Conservation (phyloP, 768 basidiomycete species). For the Tulasnella sp. region DNA sequence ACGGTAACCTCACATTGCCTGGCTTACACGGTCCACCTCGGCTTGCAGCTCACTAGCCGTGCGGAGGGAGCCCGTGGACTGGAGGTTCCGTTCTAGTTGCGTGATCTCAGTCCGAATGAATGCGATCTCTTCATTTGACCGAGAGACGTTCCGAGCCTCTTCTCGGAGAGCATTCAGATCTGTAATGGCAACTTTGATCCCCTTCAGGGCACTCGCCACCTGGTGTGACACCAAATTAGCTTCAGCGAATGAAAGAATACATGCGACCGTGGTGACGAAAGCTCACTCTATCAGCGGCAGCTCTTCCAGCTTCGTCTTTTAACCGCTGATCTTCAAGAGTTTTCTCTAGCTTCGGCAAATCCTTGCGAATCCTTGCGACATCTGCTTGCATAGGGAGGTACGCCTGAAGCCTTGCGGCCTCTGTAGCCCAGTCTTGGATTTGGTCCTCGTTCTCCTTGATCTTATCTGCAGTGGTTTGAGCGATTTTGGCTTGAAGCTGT, state of each 20-base stretch:
- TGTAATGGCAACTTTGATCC: slow-evolving; percentile 41
- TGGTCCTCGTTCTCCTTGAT: slow-evolving; percentile 37
- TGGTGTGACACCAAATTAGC: background rate
- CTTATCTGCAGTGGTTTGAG: slow-evolving; percentile 40
- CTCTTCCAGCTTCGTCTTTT: slow-evolving; percentile 40
- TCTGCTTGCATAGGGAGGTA: slow-evolving; percentile 47
- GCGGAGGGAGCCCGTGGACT: slow-evolving; percentile 60
- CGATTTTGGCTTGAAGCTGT: slow-evolving; percentile 56
- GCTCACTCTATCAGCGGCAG: slow-evolving; percentile 51
- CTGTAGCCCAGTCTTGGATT: slow-evolving; percentile 47
- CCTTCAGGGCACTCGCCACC: slow-evolving; percentile 38
- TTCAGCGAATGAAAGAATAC: background rate
- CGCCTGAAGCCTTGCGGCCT: slow-evolving; percentile 44
- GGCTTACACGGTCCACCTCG: slow-evolving; percentile 54
- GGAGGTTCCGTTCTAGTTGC: slow-evolving; percentile 56
- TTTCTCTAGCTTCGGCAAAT: slow-evolving; percentile 56
- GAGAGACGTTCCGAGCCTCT: slow-evolving; percentile 23
- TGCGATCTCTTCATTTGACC: slow-evolving; percentile 37
- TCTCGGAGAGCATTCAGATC: slow-evolving; percentile 48
- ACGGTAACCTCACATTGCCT: slow-evolving; percentile 46
- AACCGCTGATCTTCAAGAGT: slow-evolving; percentile 48
- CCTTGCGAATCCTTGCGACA: slow-evolving; percentile 45
- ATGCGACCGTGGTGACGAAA: no score
- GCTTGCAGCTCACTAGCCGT: slow-evolving; percentile 77
- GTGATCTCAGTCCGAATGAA: slow-evolving; percentile 49